A percentile compares a stretch with the other conserved stretches of the same genome.
phyloP scores from a whole-genome alignment of 371 early-diverging fungal genomes.

The Sporodiniella umbellata region DNA sequence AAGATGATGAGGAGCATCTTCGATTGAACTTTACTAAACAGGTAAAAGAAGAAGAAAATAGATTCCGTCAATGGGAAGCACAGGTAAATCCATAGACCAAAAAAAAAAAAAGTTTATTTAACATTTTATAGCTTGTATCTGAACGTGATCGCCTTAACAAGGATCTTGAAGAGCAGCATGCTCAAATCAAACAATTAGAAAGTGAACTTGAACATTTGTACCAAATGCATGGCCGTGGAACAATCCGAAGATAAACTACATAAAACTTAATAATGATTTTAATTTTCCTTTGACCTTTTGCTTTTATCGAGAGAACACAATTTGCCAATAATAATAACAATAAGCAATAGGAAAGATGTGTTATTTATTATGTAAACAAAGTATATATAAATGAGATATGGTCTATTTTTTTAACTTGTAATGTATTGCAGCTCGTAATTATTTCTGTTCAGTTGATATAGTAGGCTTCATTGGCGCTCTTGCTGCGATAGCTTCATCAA shows the following conservation, averaged over 20 bases:
- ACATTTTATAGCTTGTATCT: slow-evolving; percentile 67
- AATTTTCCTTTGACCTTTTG: too few species aligned
- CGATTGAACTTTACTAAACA: slow-evolving; percentile 92
- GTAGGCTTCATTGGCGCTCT: slow-evolving; percentile 33
- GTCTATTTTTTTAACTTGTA: not conserved
- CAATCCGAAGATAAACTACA: slow-evolving; percentile 31
- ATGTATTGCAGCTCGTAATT: not conserved
- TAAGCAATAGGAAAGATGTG: too few species aligned
- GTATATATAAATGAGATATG: not conserved
- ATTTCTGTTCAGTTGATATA: slow-evolving; percentile 12
- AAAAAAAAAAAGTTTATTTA: not conserved
- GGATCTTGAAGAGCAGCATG: slow-evolving; percentile 94
- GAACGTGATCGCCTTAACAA: slow-evolving; percentile 97
- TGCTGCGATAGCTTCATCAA: slow-evolving; percentile 43
- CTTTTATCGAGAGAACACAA: too few species aligned
- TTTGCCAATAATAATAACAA: too few species aligned
- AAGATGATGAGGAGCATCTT: slow-evolving; percentile 91
- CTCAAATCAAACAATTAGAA: slow-evolving; percentile 87
- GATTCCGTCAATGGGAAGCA: slow-evolving; percentile 97
- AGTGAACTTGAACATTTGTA: slow-evolving; percentile 70
- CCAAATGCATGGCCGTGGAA: slow-evolving; percentile 41
- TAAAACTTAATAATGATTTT: not conserved
- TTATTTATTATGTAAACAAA: not conserved
- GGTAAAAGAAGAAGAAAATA: slow-evolving; percentile 88
- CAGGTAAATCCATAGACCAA: slow-evolving; percentile 35